These are phyloP conservation scores for Yamadazyma sp. DNA, from an alignment of 1,139 yeast species.

Conservation along the genomic window DNA sequence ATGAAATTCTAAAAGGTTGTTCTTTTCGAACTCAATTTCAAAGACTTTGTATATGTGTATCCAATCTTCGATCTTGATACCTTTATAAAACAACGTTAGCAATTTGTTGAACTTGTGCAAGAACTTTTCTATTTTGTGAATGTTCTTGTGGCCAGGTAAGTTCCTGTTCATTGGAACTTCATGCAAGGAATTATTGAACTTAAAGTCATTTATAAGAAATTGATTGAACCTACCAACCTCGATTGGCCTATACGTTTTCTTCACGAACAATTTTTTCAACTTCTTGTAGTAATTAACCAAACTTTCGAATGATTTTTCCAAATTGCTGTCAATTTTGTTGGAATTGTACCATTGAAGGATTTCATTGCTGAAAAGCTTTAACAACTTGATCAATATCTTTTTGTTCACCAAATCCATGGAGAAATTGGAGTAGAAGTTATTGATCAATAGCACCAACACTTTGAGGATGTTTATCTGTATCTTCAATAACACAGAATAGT, in stretches of 20 bases:
- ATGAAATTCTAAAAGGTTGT: conserved; percentile 61
- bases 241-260: conserved; percentile 74
- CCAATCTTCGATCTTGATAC: conserved; percentile 77
- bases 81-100: conserved; percentile 57
- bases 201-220: conserved; percentile 38
- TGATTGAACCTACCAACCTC: conserved; percentile 42
- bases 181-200: conserved; percentile 40
- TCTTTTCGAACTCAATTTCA: conserved; percentile 58
- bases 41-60: conserved; percentile 68
- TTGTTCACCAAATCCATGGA: conserved; percentile 67
- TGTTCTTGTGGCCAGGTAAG: conserved; percentile 47
- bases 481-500: conserved; percentile 59
- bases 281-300: conserved; percentile 63
- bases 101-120: conserved; percentile 65
- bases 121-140: conserved; percentile 52
- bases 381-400: conserved; percentile 60
- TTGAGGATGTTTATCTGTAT: conserved; percentile 84
- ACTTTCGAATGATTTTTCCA: conserved; percentile 47
- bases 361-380: conserved; percentile 70
- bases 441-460: conserved; percentile 69
- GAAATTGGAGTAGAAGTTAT: conserved; percentile 75
- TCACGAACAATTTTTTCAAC: conserved; percentile 71
- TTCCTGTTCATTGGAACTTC: conserved; percentile 52
- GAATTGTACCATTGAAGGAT: conserved; percentile 69
- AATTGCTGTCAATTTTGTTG: conserved; percentile 38